Conservation (phyloP, 768 basidiomycete species). For the Imleria badia region DNA sequence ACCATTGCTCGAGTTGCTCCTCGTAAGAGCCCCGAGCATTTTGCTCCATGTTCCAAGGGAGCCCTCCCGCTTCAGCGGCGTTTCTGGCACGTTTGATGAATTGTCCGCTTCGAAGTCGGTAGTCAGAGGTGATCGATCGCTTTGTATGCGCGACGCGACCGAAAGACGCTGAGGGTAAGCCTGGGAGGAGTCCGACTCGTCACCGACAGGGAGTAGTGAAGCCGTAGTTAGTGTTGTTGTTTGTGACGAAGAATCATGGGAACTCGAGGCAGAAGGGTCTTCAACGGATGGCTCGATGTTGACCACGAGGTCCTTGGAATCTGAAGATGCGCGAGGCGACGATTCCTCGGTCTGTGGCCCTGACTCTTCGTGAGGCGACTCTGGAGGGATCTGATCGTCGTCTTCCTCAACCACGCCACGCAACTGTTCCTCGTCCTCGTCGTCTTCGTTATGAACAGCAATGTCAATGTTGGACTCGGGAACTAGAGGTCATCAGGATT, state of each 20-base stretch:
- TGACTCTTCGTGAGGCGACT: conserved; percentile 49
- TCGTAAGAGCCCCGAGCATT: conserved; percentile 56
- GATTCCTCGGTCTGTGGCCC: conserved; percentile 49
- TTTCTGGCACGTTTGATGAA: conserved; percentile 39
- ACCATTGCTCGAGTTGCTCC: conserved; percentile 64
- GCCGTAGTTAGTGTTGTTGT: conserved; percentile 44
- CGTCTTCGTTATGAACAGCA: conserved; percentile 54
- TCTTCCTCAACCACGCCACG: conserved; percentile 40
- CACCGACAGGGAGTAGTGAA: conserved; percentile 40
- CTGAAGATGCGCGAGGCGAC: conserved; percentile 56
- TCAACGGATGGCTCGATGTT: conserved; percentile 65
- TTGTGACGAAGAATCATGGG: conserved; percentile 51
- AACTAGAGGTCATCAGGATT: conserved; percentile 36
- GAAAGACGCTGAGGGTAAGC: conserved; percentile 61
- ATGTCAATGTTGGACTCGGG: conserved; percentile 67
- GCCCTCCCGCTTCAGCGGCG: conserved; percentile 58
- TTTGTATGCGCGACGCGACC: conserved; percentile 57
- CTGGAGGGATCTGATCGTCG: conserved; percentile 51
- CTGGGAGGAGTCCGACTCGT: conserved; percentile 51
- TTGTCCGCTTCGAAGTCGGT: conserved; percentile 54
- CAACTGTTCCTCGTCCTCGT: conserved; percentile 44
- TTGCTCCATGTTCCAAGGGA: conserved; percentile 67
- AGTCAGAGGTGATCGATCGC: conserved; percentile 56
- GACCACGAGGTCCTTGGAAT: conserved; percentile 60
- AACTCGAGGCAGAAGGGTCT: conserved; percentile 40